These are phyloP conservation scores for Penicillium roqueforti DNA, from an alignment of 495 filamentous ascomycete species.

Conservation along the genomic window DNA sequence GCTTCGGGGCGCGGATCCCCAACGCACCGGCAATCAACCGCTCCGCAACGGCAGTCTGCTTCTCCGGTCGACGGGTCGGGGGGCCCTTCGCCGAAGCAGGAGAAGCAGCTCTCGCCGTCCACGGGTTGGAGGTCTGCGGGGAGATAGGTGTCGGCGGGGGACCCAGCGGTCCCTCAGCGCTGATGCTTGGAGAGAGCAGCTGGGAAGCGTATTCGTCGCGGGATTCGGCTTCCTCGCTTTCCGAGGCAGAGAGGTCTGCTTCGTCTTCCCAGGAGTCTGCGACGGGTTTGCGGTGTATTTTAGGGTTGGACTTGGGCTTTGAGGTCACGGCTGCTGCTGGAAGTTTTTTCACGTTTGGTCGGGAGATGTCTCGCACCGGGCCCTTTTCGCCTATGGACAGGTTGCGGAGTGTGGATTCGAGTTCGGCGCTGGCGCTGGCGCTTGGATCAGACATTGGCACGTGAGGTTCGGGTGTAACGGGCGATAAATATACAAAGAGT, in stretches of 20 bases:
- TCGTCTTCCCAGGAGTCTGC: conserved; percentile 90
- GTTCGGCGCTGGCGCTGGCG: conserved; percentile 35
- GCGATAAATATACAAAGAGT: neutral
- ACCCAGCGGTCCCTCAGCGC: conserved; percentile 44
- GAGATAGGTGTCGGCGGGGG: conserved; percentile 61
- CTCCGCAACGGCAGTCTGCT: conserved; percentile 85
- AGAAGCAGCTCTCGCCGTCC: conserved; percentile 12
- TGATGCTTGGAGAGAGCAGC: conserved; percentile 29
- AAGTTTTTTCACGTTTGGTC: conserved; percentile 17
- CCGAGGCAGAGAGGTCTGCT: conserved; percentile 34
- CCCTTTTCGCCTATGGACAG: conserved; percentile 43
- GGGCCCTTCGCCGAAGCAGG: conserved; percentile 21
- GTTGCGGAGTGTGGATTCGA: conserved; percentile 42
- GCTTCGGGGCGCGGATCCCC: conserved; percentile 73
- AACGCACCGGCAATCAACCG: conserved; percentile 87
- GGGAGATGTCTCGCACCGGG: conserved; percentile 32
- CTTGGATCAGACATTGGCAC: conserved; percentile 25
- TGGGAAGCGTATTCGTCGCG: conserved; percentile 13
- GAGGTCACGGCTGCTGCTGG: conserved; percentile 11
- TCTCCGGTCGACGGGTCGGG: conserved; percentile 63
- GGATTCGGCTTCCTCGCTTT: conserved; percentile 32
- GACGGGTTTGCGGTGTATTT: conserved; percentile 42
- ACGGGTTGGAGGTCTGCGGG: conserved; percentile 36
- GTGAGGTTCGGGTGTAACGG: neutral
- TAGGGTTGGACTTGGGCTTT: conserved; percentile 33